Percentiles rank a stretch among this genome's conserved stretches.
Conservation (phyloP, 306 rosid species). For the Macrotyloma uniflorum region DNA sequence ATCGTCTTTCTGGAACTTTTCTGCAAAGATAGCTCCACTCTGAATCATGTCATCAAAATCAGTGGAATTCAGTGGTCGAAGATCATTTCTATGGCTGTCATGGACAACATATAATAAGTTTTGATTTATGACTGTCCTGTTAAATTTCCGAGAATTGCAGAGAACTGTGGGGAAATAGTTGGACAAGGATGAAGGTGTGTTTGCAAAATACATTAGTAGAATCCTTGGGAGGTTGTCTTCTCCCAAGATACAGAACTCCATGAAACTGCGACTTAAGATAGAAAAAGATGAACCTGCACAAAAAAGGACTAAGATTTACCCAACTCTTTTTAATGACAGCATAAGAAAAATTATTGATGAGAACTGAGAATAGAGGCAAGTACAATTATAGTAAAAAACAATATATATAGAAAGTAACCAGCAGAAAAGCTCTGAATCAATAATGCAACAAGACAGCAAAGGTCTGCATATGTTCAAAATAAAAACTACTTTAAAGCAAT, state of each 20-base stretch:
- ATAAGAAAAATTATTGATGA: background rate
- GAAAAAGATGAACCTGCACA: constrained; percentile 79
- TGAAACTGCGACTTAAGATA: constrained; percentile 70
- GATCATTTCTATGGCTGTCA: constrained; percentile 49
- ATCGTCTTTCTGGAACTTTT: constrained; percentile 57
- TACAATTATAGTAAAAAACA: background rate
- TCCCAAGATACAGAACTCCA: constrained; percentile 85
- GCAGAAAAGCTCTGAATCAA: background rate
- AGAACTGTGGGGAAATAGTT: constrained; percentile 88
- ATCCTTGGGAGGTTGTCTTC: constrained; percentile 88
- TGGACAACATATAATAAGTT: constrained; percentile 55
- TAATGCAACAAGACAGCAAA: background rate
- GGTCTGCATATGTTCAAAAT: background rate
- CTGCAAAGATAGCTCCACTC: constrained; percentile 85
- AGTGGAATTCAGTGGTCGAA: constrained; percentile 48
- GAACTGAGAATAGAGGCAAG: background rate
- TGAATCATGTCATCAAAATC: constrained; percentile 65
- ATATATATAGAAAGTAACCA: background rate
- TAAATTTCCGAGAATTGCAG: constrained; percentile 77
- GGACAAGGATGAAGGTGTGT: constrained; percentile 74
- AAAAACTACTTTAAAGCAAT: background rate
- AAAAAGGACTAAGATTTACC: constrained; percentile 28
- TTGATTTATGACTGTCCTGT: constrained; percentile 75
- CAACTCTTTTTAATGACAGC: background rate
- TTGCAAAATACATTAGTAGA: constrained; percentile 87